Evolutionary conservation across 495 filamentous ascomycete species (phyloP).

Genomic region (Aspergillus taichungensis): DNA sequence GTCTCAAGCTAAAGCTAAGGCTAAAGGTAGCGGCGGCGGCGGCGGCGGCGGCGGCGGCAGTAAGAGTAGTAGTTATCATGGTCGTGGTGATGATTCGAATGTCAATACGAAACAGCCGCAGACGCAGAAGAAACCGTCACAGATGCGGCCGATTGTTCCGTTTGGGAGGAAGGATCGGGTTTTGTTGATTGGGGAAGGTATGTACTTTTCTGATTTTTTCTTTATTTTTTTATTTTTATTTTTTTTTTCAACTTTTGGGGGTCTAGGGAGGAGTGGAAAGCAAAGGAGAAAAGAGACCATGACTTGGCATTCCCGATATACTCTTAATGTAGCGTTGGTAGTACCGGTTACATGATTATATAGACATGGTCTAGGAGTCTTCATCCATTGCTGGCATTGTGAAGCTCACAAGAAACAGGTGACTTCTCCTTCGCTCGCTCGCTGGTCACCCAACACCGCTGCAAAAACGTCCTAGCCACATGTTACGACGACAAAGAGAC

Average conservation of each 20-base stretch:
- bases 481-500: conserved; percentile 48
- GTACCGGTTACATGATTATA: too few relatives aligned
- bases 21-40: not conserved
- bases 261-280: not conserved
- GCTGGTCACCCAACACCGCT: conserved; percentile 61
- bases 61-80: not conserved
- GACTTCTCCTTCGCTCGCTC: conserved; percentile 86
- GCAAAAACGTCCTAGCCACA: conserved; percentile 54
- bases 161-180: conserved; percentile 63
- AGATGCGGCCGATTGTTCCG: conserved; percentile 56
- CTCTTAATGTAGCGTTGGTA: too few relatives aligned
- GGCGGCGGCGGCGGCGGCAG: not conserved
- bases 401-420: conserved; percentile 26
- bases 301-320: too few relatives aligned
- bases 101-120: conserved; percentile 5
- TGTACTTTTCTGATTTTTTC: conserved; percentile 7
- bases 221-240: conserved; percentile 2
- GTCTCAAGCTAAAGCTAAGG: not conserved
- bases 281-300: too few relatives aligned
- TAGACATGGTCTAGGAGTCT: too few relatives aligned
- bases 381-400: not conserved
- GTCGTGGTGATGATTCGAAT: too few relatives aligned
- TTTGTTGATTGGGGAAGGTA: conserved; percentile 80
- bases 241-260: not conserved
- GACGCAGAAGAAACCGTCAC: conserved; percentile 6